Conservation (phyloP, 78 protist species). For the Dictyostelium intermedium region DNA sequence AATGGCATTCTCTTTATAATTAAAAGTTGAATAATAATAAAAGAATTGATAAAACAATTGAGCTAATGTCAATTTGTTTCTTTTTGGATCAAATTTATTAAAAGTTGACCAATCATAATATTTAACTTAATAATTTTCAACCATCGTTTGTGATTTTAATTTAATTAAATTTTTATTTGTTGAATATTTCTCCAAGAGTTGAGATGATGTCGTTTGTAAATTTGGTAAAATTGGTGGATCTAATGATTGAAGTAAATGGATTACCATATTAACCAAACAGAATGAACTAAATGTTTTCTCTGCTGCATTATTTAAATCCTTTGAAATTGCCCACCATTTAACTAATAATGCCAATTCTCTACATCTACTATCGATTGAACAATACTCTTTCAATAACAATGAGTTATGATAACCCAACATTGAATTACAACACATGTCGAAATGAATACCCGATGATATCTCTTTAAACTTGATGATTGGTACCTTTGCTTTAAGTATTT, state of each 20-base stretch:
- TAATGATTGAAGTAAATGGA: constrained; percentile 24
- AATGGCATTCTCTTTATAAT: neutral
- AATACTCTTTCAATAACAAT: neutral
- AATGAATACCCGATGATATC: neutral
- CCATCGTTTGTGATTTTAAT: neutral
- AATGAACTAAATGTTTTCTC: constrained; percentile 20
- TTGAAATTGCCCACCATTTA: neutral
- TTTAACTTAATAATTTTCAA: neutral
- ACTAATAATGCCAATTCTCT: neutral
- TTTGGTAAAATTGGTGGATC: constrained; percentile 49
- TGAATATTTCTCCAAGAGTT: neutral
- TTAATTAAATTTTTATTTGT: neutral
- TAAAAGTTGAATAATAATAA: constrained; percentile 1
- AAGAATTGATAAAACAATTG: constrained; percentile 40
- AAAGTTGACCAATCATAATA: neutral
- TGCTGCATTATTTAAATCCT: constrained; percentile 27
- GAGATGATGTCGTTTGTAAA: neutral
- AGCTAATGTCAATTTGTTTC: neutral
- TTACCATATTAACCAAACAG: constrained; percentile 27
- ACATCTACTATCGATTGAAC: neutral
- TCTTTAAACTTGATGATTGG: constrained; percentile 32
- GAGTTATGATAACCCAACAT: neutral
- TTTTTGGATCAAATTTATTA: neutral
- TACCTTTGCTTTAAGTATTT: neutral
- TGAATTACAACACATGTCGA: constrained; percentile 30